phyloP scores from a whole-genome alignment of 352 stramenopile species.

The Phytopythium cucurbitacearum region DNA sequence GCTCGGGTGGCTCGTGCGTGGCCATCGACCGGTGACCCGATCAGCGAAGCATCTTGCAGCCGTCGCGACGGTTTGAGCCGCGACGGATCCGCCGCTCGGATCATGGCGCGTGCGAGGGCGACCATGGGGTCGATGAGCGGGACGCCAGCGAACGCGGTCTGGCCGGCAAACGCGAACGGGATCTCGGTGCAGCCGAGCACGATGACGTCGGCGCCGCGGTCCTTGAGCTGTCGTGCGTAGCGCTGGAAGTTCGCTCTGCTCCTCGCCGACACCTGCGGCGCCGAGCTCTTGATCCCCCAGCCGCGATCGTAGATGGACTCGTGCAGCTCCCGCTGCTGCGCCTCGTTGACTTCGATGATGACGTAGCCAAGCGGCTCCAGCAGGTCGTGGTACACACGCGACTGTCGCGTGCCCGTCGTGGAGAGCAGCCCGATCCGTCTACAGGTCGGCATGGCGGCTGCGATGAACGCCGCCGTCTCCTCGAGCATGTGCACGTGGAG shows the following conservation, averaged over 20 bases:
- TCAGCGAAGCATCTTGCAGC: no score
- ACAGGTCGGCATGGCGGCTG: constrained; percentile 33
- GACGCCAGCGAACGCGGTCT: constrained; percentile 30
- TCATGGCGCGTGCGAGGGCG: constrained; percentile 64
- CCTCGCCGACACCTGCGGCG: constrained; percentile 43
- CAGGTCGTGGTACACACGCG: constrained; percentile 67
- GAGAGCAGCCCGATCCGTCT: constrained; percentile 56
- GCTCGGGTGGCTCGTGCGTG: no score
- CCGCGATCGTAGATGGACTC: constrained; percentile 69
- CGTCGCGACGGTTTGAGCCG: constrained; percentile 26
- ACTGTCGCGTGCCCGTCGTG: constrained; percentile 59
- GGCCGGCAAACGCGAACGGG: constrained; percentile 60
- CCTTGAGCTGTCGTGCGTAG: constrained; percentile 41
- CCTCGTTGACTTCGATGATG: constrained; percentile 45
- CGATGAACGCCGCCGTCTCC: constrained; percentile 62
- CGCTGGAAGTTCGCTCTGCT: constrained; percentile 56
- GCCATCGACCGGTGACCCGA: no score
- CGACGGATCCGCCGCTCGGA: constrained; percentile 48
- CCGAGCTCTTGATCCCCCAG: constrained; percentile 76
- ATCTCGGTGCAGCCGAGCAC: constrained; percentile 80
- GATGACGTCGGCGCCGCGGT: constrained; percentile 52
- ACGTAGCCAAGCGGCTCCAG: constrained; percentile 52
- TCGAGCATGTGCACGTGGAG: constrained; percentile 66
- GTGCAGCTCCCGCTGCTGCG: constrained; percentile 55
- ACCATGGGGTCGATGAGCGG: constrained; percentile 75